Conservation (phyloP, 2,329 filamentous ascomycete genomes). For the Davidsoniella neocaledoniae region DNA sequence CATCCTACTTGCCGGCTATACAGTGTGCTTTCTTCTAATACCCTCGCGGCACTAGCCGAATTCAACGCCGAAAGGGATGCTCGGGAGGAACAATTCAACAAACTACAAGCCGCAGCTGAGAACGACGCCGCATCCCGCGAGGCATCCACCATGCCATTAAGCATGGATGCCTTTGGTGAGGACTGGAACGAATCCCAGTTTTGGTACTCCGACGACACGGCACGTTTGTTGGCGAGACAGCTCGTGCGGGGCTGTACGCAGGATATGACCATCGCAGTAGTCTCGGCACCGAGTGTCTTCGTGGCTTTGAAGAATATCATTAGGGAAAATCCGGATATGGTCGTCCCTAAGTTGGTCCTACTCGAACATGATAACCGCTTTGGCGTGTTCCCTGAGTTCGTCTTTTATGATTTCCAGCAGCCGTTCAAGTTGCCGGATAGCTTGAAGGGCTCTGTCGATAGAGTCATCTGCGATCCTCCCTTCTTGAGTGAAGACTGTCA, state of each 20-base stretch:
- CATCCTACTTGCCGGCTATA: not conserved
- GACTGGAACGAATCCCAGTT: slow-evolving; percentile 78
- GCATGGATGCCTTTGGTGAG: slow-evolving; percentile 58
- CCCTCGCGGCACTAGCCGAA: slow-evolving; percentile 51
- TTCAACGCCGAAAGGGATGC: slow-evolving; percentile 61
- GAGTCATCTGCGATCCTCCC: slow-evolving; percentile 60
- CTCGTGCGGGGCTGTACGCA: slow-evolving; percentile 44
- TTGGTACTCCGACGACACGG: slow-evolving; percentile 65
- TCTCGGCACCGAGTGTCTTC: slow-evolving; percentile 64
- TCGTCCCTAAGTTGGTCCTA: slow-evolving; percentile 40
- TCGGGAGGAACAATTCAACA: slow-evolving; percentile 48
- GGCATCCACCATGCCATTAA: slow-evolving; percentile 19
- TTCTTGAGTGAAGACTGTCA: slow-evolving; percentile 70
- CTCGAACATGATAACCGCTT: slow-evolving; percentile 64
- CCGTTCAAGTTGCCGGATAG: slow-evolving; percentile 47
- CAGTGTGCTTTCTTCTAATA: slow-evolving; percentile 46
- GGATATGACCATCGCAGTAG: slow-evolving; percentile 45
- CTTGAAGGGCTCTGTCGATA: slow-evolving; percentile 49
- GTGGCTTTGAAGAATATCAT: slow-evolving; percentile 57
- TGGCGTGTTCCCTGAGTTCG: slow-evolving; percentile 54
- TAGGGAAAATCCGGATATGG: slow-evolving; percentile 15
- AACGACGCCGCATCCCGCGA: slow-evolving; percentile 14
- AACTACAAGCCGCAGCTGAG: slow-evolving; percentile 40
- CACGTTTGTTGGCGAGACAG: slow-evolving; percentile 42
- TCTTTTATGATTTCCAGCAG: slow-evolving; percentile 56